phyloP scores from a whole-genome alignment of 345 rosid genomes.

The Euphorbia pulcherrima region DNA sequence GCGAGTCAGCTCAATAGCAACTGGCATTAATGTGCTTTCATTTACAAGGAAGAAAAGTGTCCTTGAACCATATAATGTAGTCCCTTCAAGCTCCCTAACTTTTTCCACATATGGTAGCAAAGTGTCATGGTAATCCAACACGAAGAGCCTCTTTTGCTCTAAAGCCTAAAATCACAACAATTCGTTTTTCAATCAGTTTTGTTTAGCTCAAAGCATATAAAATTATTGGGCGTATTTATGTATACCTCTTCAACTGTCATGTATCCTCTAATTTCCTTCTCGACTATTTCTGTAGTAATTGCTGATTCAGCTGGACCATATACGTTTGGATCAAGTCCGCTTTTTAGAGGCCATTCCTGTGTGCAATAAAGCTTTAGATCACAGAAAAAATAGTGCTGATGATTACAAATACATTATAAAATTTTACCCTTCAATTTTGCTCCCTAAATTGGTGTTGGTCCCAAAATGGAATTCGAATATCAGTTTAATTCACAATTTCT shows the following conservation, averaged over 20 bases:
- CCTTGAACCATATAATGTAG: constrained; percentile 59
- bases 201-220: background rate
- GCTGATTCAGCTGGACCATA: background rate
- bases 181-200: too few species aligned
- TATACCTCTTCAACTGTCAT: background rate
- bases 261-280: background rate
- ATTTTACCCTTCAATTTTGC: too few species aligned
- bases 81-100: constrained; percentile 46
- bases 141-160: constrained; percentile 32
- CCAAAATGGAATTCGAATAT: too few species aligned
- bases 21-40: constrained; percentile 45
- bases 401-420: too few species aligned
- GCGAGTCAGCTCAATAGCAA: constrained; percentile 65
- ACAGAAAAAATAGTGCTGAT: too few species aligned
- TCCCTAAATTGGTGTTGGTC: too few species aligned
- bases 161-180: constrained; percentile 11
- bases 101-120: constrained; percentile 56
- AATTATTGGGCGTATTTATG: background rate
- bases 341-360: constrained; percentile 8
- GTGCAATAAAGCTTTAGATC: too few species aligned
- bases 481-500: too few species aligned
- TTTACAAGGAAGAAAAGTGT: constrained; percentile 54
- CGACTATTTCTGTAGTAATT: background rate
- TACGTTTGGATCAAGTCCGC: background rate
- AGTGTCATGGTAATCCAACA: constrained; percentile 56